phyloP scores from a whole-genome alignment of 2,329 filamentous ascomycete species.

The Cercospora zeae-maydis region DNA sequence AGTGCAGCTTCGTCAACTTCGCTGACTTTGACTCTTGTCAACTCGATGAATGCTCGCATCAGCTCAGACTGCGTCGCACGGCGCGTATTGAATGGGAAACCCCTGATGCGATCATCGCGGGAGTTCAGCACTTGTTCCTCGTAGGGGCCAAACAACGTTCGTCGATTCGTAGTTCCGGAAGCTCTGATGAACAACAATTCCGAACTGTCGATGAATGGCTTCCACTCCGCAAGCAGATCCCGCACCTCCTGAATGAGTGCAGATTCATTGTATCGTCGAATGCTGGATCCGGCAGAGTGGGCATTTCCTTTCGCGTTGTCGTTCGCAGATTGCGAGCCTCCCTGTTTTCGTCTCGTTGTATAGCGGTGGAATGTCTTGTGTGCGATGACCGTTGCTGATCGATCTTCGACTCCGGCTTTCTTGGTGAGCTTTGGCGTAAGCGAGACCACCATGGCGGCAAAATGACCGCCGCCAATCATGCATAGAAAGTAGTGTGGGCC shows the following conservation, averaged over 20 bases:
- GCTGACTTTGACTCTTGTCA: conserved; percentile 83
- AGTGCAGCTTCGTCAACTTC: conserved; percentile 68
- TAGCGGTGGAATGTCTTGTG: conserved; percentile 99
- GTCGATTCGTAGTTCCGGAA: conserved; percentile 78
- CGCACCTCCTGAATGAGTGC: conserved; percentile 87
- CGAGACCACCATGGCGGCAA: conserved; percentile 92
- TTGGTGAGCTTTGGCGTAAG: conserved; percentile 76
- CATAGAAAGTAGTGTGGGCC: conserved; percentile 90
- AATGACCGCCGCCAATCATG: conserved; percentile 98
- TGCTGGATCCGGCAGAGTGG: conserved; percentile 84
- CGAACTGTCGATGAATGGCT: conserved; percentile 73
- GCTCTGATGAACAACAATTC: conserved; percentile 86
- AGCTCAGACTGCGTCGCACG: conserved; percentile 90
- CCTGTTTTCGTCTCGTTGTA: conserved; percentile 92
- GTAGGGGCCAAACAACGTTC: conserved; percentile 86
- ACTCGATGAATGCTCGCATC: conserved; percentile 89
- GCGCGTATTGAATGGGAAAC: conserved; percentile 90
- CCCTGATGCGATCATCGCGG: conserved; percentile 75
- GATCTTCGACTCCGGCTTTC: conserved; percentile 68
- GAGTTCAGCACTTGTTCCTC: conserved; percentile 78
- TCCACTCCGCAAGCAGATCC: conserved; percentile 78
- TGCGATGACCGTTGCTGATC: conserved; percentile 81
- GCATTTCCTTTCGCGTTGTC: conserved; percentile 91
- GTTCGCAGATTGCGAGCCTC: conserved; percentile 89
- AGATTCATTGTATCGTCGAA: conserved; percentile 91